Percentiles rank a stretch among this genome's conserved stretches.
These are phyloP conservation scores for Alternaria viburni DNA, from an alignment of 2,329 filamentous ascomycete genomes.

Conservation along the genomic window DNA sequence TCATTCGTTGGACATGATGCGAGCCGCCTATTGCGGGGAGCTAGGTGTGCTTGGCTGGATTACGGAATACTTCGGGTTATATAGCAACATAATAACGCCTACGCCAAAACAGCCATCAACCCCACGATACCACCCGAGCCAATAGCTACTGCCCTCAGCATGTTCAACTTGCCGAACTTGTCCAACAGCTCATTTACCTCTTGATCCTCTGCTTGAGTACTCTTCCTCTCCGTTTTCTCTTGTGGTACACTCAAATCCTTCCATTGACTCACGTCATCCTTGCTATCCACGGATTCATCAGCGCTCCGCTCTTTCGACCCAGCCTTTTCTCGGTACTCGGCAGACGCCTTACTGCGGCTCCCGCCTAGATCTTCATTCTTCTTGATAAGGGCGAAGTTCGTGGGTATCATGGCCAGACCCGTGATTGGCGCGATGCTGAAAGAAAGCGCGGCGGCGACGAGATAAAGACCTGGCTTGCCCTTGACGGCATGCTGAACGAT, in stretches of 20 bases:
- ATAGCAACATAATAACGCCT: not conserved
- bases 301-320: slow-evolving; percentile 15
- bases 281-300: slow-evolving; percentile 25
- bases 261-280: slow-evolving; percentile 35
- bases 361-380: slow-evolving; percentile 32
- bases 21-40: not conserved
- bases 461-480: slow-evolving; percentile 18
- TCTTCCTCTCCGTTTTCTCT: slow-evolving; percentile 19
- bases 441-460: slow-evolving; percentile 22
- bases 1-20: not conserved
- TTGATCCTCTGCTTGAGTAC: slow-evolving; percentile 21
- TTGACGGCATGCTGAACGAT: not conserved
- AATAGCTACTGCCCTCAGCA: slow-evolving; percentile 30
- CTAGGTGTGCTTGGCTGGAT: not conserved
- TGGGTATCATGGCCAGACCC: slow-evolving; percentile 9
- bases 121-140: slow-evolving; percentile 33
- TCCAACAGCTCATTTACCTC: slow-evolving; percentile 26
- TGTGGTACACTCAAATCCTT: slow-evolving; percentile 35
- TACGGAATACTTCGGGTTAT: not conserved
- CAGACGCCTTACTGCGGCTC: slow-evolving; percentile 12
- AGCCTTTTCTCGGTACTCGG: not conserved
- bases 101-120: slow-evolving; percentile 23
- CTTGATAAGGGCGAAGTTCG: slow-evolving; percentile 24
- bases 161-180: slow-evolving; percentile 31
- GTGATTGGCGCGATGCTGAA: slow-evolving; percentile 29